These are phyloP conservation scores for Melocanna baccifera DNA, from an alignment of 176 grass and related monocot species.

Conservation along the genomic window DNA sequence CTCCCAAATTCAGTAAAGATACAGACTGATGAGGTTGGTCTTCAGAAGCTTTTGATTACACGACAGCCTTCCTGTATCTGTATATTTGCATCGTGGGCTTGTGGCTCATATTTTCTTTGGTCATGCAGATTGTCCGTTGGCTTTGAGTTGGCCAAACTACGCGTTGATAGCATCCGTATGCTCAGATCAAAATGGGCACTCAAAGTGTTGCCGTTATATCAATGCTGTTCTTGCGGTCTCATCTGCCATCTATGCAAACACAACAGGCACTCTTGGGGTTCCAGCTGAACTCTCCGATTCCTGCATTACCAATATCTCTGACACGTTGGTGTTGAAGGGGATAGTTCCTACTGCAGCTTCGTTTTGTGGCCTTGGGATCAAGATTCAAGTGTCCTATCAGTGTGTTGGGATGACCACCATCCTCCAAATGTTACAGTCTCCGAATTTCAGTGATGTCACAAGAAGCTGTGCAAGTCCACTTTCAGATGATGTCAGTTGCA, in stretches of 20 bases:
- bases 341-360: conserved; percentile 50
- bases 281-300: conserved; percentile 49
- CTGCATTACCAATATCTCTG: conserved; percentile 60
- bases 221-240: conserved; percentile 80
- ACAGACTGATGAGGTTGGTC: background rate
- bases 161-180: conserved; percentile 62
- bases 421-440: conserved; percentile 64
- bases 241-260: conserved; percentile 70
- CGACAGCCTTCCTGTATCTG: background rate
- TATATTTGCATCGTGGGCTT: background rate
- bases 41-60: background rate
- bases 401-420: conserved; percentile 82
- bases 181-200: conserved; percentile 59
- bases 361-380: conserved; percentile 80
- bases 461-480: conserved; percentile 58
- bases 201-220: conserved; percentile 89
- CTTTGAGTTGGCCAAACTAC: conserved; percentile 85
- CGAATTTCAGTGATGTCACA: conserved; percentile 72
- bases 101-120: background rate
- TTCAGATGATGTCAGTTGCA: conserved; percentile 64
- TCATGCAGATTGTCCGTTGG: conserved; percentile 76
- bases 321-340: conserved; percentile 62
- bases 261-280: conserved; percentile 70
- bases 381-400: conserved; percentile 77
- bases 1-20: background rate